These are phyloP conservation scores for Calonectria naviculata DNA, from an alignment of 2,329 filamentous ascomycete genomes.

Conservation along the genomic window DNA sequence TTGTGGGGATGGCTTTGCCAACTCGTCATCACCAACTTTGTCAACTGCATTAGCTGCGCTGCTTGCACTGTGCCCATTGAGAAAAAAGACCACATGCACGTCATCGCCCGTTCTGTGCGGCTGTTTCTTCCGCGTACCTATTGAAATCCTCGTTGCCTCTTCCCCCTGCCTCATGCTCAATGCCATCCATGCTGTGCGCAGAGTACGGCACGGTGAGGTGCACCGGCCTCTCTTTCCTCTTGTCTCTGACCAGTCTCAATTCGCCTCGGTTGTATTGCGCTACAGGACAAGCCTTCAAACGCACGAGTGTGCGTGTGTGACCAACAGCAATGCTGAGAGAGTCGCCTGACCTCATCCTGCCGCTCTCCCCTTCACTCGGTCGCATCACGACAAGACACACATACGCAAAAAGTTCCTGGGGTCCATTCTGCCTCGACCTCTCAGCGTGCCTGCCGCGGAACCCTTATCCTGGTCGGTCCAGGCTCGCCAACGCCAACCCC, in stretches of 20 bases:
- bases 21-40: constrained; percentile 2
- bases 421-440: constrained; percentile 6
- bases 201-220: not conserved
- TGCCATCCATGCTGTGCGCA: not conserved
- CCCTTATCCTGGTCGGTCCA: not conserved
- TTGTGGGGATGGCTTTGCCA: not conserved
- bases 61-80: not conserved
- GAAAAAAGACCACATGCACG: not conserved
- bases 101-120: not conserved
- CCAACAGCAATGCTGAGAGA: not conserved
- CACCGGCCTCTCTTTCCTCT: constrained; percentile 4
- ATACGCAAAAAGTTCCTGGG: not conserved
- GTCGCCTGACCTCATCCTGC: not conserved
- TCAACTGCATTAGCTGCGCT: not conserved
- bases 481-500: not conserved
- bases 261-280: not conserved
- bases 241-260: not conserved
- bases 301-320: not conserved
- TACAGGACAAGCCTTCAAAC: not conserved
- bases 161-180: not conserved
- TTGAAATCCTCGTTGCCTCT: not conserved
- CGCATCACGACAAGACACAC: not conserved
- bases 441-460: constrained; percentile 11
- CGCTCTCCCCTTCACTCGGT: not conserved
- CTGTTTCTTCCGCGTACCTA: not conserved